Evolutionary conservation across 768 basidiomycete genomes (phyloP), one percentile per base, ranked within the genome.

Genomic region (Amanita subjunquillea): DNA sequence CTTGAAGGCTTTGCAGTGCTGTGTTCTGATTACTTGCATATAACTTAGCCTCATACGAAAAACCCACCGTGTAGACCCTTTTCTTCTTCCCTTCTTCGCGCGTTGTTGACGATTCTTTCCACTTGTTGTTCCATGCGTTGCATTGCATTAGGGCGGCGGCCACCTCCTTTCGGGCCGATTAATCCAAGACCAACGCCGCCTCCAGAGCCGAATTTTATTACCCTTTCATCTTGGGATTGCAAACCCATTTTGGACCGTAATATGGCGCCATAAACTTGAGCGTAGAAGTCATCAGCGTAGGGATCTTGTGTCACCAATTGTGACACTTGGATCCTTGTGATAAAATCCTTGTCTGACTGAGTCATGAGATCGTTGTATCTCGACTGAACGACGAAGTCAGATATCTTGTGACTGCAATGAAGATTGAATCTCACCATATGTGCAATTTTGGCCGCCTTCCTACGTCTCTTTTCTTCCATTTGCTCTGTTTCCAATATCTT

Each of bases 281-380:
- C 96, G 62, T 99, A 99, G 66, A 97, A 99, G 65, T 99, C 96
- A 57, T 98, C 95, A 30, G 90, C 83, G 66, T 95, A 98, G 0
- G 96, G 96, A 69, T 99, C 96, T 62, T 90, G 85, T 5, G 93
- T 95, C 41, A 96, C 93, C 39, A 98, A 86, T 63, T 98, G 96
- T 1, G 95, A 97, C 32, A 99, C 91, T 67, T 99, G 96, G 57
- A 99, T 98, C 23, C 96, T 84, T 34, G 96, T 98, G 69, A 99
- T 98, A 64, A 98, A 99, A 63, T 98, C 96, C 71, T 98, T 98
- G 75, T 99, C 96, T 9, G 90, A 93, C 68, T 93, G 91, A 3
- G 91, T 92, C 92, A 95, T 95, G 36, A 94, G 76, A 65, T 93
- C 91, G 59, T 95, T 95, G 63, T 93, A 93, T 55, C 89, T 83